A percentile compares a stretch with the other conserved stretches of the same genome.
Conservation (phyloP, 2,329 filamentous ascomycete species). For the Mariannaea elegans region DNA sequence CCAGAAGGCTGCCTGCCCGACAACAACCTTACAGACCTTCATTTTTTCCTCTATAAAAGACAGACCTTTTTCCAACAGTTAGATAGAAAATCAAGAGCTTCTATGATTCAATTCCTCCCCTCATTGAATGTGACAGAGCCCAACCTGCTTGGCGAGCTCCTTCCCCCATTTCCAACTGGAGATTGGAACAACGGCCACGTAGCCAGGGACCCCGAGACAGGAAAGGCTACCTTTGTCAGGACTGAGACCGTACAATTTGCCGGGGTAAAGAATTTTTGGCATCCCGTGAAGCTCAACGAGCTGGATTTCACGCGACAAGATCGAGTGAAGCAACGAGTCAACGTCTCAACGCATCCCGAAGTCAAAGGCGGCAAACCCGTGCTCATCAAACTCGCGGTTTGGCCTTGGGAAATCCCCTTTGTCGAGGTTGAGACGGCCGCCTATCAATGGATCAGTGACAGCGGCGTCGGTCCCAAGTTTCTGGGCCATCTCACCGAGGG, state of each 20-base stretch:
- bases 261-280: constrained; percentile 33
- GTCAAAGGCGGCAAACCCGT: constrained; percentile 35
- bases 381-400: constrained; percentile 40
- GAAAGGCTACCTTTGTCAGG: constrained; percentile 26
- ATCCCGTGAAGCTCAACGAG: constrained; percentile 36
- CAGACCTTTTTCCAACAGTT: too few relatives aligned
- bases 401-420: constrained; percentile 38
- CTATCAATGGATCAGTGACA: constrained; percentile 39
- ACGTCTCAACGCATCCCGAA: constrained; percentile 35
- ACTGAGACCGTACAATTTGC: constrained; percentile 31
- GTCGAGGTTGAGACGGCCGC: constrained; percentile 38
- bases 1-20: too few relatives aligned
- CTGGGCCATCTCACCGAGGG: constrained; percentile 38
- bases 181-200: constrained; percentile 37
- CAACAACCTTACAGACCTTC: too few relatives aligned
- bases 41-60: too few relatives aligned
- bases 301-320: constrained; percentile 36
- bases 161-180: constrained; percentile 39
- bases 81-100: too few relatives aligned
- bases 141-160: constrained; percentile 35
- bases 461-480: constrained; percentile 38
- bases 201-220: constrained; percentile 29
- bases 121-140: too few relatives aligned
- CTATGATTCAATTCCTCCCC: too few relatives aligned
- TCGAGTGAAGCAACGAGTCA: constrained; percentile 35